phyloP scores from a whole-genome alignment of 2,329 filamentous ascomycete species.

The Fusarium chlamydosporum region DNA sequence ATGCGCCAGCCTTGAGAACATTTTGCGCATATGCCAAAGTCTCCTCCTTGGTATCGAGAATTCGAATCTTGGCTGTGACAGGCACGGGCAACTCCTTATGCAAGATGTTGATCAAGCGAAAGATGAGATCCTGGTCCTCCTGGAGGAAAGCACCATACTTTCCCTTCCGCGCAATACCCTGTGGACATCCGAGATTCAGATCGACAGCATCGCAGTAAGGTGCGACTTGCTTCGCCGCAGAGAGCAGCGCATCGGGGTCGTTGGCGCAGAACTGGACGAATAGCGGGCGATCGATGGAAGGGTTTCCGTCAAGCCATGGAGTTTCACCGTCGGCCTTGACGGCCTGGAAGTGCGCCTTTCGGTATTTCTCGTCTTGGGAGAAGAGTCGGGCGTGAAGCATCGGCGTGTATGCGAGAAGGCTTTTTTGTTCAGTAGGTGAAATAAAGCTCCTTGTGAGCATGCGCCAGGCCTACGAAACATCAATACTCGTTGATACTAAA shows the following conservation, averaged over 20 bases:
- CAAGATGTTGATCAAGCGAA: conserved; percentile 84
- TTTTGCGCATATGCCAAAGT: conserved; percentile 91
- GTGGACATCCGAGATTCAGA: conserved; percentile 94
- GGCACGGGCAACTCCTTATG: conserved; percentile 84
- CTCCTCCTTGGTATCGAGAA: conserved; percentile 87
- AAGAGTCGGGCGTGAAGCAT: conserved; percentile 97
- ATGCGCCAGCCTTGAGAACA: conserved; percentile 88
- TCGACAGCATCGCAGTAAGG: conserved; percentile 96
- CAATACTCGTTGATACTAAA: neutral
- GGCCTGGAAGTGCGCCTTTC: conserved; percentile 85
- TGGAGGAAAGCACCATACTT: conserved; percentile 96
- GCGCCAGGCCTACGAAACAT: conserved; percentile 82
- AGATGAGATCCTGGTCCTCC: conserved; percentile 89
- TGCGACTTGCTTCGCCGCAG: conserved; percentile 81
- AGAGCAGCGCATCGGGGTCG: conserved; percentile 82
- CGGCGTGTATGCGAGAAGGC: conserved; percentile 88
- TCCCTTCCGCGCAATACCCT: conserved; percentile 92
- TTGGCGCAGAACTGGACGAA: conserved; percentile 98
- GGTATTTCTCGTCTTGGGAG: conserved; percentile 80
- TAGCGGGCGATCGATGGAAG: conserved; percentile 84
- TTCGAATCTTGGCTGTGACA: conserved; percentile 93
- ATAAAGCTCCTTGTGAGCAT: conserved; percentile 96
- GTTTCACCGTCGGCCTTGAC: conserved; percentile 56
- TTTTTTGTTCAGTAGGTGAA: conserved; percentile 71
- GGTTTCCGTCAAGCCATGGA: conserved; percentile 87